Evolutionary conservation across 345 rosid species (phyloP).

Genomic region (Anacardium occidentale): DNA sequence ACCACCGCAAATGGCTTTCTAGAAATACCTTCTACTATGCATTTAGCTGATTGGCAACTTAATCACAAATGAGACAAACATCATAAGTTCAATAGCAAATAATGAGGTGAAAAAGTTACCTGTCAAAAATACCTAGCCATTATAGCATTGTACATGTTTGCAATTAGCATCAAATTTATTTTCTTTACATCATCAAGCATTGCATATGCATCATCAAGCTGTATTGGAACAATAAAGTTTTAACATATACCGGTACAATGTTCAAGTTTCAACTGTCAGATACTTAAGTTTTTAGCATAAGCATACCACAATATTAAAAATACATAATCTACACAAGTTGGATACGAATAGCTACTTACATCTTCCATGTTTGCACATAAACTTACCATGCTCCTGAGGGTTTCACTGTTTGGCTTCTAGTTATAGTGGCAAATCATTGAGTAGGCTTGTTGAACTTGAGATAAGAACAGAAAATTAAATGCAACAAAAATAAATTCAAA

Average conservation of each 20-base stretch:
- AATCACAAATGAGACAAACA: slow-evolving; percentile 8
- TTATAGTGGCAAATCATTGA: slow-evolving; percentile 46
- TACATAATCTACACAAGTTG: not conserved
- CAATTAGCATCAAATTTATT: slow-evolving; percentile 50
- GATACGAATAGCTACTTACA: slow-evolving; percentile 44
- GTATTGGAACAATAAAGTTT: slow-evolving; percentile 22
- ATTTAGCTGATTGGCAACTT: slow-evolving; percentile 7
- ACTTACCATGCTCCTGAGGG: slow-evolving; percentile 66
- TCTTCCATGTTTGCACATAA: slow-evolving; percentile 69
- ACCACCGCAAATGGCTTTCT: too few relatives aligned
- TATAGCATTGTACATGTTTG: slow-evolving; percentile 72
- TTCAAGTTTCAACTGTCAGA: not conserved
- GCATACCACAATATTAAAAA: slow-evolving; percentile 8
- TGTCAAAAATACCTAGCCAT: slow-evolving; percentile 76
- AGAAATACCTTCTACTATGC: slow-evolving; percentile 63
- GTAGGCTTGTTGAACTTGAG: slow-evolving; percentile 63
- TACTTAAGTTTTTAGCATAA: not conserved
- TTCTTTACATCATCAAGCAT: slow-evolving; percentile 65
- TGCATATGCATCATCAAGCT: slow-evolving; percentile 75
- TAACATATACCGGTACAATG: not conserved
- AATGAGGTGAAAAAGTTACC: slow-evolving; percentile 46
- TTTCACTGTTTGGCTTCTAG: slow-evolving; percentile 65
- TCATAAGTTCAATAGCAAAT: slow-evolving; percentile 8
- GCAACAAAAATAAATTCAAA: not conserved
- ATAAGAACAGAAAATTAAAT: slow-evolving; percentile 7